These are phyloP conservation scores for Zymoseptoria tritici DNA, from an alignment of 2,329 filamentous ascomycete species.

Conservation along the genomic window DNA sequence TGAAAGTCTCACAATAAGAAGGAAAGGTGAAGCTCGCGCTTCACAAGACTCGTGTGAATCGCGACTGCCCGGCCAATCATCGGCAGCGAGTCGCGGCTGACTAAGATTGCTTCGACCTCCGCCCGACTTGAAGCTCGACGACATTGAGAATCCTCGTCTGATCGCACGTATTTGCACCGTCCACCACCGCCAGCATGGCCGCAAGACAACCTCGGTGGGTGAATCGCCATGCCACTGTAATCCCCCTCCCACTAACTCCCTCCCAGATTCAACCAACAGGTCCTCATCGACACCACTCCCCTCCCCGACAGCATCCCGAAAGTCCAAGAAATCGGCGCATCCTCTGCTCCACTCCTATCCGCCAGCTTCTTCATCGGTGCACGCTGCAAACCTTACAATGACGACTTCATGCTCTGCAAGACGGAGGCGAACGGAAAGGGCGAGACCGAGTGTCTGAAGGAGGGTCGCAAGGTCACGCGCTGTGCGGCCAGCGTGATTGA, in stretches of 20 bases:
- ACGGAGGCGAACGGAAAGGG: slow-evolving; percentile 81
- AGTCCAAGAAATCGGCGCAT: slow-evolving; percentile 88
- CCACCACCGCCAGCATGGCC: slow-evolving; percentile 46
- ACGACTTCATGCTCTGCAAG: slow-evolving; percentile 99
- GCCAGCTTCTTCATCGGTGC: slow-evolving; percentile 96
- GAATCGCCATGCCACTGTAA: slow-evolving; percentile 8
- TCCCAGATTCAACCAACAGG: slow-evolving; percentile 82
- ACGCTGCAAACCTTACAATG: slow-evolving; percentile 89
- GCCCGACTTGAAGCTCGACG: slow-evolving; percentile 1
- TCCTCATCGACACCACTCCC: slow-evolving; percentile 92
- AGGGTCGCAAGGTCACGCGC: slow-evolving; percentile 91
- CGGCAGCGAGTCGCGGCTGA: background rate
- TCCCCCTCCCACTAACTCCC: slow-evolving; percentile 8
- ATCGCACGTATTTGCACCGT: slow-evolving; percentile 8
- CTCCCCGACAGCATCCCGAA: slow-evolving; percentile 86
- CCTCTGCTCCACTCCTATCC: slow-evolving; percentile 83
- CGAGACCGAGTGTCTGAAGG: slow-evolving; percentile 91
- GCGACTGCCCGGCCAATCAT: slow-evolving; percentile 9
- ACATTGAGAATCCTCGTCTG: background rate
- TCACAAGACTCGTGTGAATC: background rate
- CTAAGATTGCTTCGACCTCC: background rate
- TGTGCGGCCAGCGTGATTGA: slow-evolving; percentile 95
- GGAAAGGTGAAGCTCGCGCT: background rate
- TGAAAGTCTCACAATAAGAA: background rate
- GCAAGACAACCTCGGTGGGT: slow-evolving; percentile 52